Evolutionary conservation across 176 grass and related monocot species (phyloP), one percentile per base, ranked within the genome.

Genomic region (Coix lacrymajobi): DNA sequence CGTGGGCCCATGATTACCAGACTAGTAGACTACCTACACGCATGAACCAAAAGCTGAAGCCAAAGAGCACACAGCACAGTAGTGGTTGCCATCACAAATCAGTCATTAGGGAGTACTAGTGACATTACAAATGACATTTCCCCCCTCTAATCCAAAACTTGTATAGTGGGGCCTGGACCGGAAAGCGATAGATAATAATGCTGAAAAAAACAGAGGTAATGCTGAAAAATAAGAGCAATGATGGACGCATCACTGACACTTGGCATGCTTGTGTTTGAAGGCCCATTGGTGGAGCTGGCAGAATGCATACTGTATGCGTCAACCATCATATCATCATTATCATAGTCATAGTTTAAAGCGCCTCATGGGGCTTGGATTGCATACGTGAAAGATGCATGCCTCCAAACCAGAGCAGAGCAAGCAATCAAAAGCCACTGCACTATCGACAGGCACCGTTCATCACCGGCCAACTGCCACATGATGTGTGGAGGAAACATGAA

Each of bases 201-300:
- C 52, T 52, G 19, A 65, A 10, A 58, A 29, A 43, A 45, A 17
- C 1, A 15, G 11, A 58, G 8, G 62, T 6, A 70, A 64, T 24
- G 29, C 52, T 52, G 19, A 65, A 10, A 58, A 29, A 43, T 6
- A 28, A 25, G 26, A 28, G 9, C 32, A 30, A 10, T 11, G 38
- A 46, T 83, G 80, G 57, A 11, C 41, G 70, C 80, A 56, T 41
- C 9, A 32, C 52, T 58, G 54, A 58, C 72, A 51, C 48, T 30
- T 41, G 41, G 17, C 67, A 66, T 67, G 67, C 81, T 75, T 75
- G 76, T 61, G 81, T 38, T 75, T 84, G 54, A 80, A 86, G 67
- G 43, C 24, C 24, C 11, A 29, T 1, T 36, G 46, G 2, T 17
- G 36, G 19, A 58, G 30, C 34, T 31, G 16, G 24, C 16, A 5